Evolutionary conservation across 345 rosid species (phyloP).

Genomic region (Camelina sativa): DNA sequence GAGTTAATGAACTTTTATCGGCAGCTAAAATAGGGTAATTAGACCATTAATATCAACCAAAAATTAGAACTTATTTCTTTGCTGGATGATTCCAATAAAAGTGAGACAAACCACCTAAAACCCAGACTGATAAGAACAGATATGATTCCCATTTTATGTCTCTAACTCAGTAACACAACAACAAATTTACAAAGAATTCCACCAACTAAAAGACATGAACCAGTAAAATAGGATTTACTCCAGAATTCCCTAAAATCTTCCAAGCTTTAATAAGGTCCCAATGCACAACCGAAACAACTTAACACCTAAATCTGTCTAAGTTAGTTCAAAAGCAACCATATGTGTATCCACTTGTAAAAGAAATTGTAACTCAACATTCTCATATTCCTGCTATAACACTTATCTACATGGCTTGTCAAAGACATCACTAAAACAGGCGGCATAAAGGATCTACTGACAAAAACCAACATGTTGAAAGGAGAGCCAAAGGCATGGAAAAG

Average conservation of each 20-base stretch:
- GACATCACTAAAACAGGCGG: constrained; percentile 8
- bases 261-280: neutral
- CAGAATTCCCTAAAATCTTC: constrained; percentile 4
- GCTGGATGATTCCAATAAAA: neutral
- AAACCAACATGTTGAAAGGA: neutral
- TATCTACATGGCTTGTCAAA: constrained; percentile 12
- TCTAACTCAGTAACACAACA: constrained; percentile 4
- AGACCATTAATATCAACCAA: constrained; percentile 36
- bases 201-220: neutral
- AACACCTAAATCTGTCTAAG: neutral
- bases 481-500: constrained; percentile 25
- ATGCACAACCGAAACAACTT: constrained; percentile 1
- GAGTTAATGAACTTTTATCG: constrained; percentile 83
- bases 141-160: neutral
- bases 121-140: constrained; percentile 6
- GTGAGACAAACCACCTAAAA: neutral
- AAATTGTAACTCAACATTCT: neutral
- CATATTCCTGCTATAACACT: neutral
- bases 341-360: neutral
- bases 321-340: constrained; percentile 1
- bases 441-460: neutral
- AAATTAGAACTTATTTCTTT: neutral
- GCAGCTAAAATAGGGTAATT: constrained; percentile 63
- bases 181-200: neutral
- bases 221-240: neutral